Evolutionary conservation across 2,329 filamentous ascomycete species (phyloP), one percentile per base, ranked within the genome.

Genomic region (Colletotrichum sp.): DNA sequence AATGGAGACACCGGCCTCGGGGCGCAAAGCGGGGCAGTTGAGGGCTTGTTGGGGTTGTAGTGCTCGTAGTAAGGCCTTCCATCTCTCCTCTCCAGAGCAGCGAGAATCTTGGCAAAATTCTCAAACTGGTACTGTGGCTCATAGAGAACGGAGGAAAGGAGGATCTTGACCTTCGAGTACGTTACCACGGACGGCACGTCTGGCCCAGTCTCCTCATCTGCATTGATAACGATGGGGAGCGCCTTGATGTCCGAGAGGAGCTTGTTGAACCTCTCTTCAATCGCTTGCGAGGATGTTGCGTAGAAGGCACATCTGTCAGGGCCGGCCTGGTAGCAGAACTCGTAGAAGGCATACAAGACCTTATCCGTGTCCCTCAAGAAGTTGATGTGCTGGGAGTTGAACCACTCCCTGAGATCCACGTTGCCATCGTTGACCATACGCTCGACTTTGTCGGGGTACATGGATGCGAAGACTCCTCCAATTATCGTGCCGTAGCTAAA

Each of bases 381-480:
- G 76, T 88, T 88, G 77, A 85, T 82, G 71, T 88, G 85, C 1
- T 82, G 81, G 13, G 87, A 85, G 32, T 85, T 83, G 72, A 86
- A 88, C 89, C 89, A 92, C 79, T 90, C 90, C 55, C 88, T 86
- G 78, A 92, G 90, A 77, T 90, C 88, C 16, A 89, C 88, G 65
- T 90, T 90, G 30, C 88, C 88, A 76, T 91, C 90, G 71, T 88
- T 87, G 4, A 90, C 86, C 10, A 91, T 80, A 16, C 89, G 84
- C 57, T 87, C 88, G 2, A 91, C 86, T 60, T 84, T 84, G 32
- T 90, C 87, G 2, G 89, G 89, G 70, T 86, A 90, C 82, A 91
- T 84, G 4, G 87, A 84, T 5, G 89, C 89, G 79, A 90, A 90
- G 0, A 87, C 87, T 15, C 86, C 88, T 5, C 89, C 90, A 0